phyloP scores from a whole-genome alignment of 495 filamentous ascomycete genomes.

The Xylaria palmicola region DNA sequence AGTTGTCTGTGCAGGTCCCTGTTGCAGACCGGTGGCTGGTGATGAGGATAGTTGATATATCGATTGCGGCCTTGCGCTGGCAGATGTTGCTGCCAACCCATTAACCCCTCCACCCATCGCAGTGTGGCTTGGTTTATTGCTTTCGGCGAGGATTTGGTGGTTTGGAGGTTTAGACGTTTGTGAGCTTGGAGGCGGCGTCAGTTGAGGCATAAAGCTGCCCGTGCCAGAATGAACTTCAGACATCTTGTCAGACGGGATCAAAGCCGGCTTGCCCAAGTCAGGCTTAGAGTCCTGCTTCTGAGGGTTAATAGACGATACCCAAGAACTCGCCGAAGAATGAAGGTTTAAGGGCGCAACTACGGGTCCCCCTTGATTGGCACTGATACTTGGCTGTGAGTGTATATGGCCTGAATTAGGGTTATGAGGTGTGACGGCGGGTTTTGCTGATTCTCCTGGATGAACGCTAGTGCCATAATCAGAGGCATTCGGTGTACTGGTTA shows the following conservation, averaged over 20 bases:
- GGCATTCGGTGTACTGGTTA: not conserved
- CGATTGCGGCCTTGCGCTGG: not conserved
- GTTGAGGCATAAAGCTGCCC: conserved; percentile 6
- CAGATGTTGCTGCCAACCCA: too few species aligned
- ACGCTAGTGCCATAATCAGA: not conserved
- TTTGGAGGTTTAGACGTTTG: not conserved
- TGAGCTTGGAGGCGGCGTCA: not conserved
- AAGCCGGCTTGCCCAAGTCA: not conserved
- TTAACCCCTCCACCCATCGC: not conserved
- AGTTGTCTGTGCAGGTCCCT: not conserved
- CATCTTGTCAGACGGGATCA: not conserved
- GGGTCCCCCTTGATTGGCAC: not conserved
- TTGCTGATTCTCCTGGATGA: not conserved
- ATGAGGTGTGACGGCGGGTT: not conserved
- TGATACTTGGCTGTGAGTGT: not conserved
- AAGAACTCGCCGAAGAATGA: not conserved
- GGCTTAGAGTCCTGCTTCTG: not conserved
- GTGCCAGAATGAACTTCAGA: conserved; percentile 6
- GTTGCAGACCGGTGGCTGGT: not conserved
- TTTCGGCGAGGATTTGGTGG: conserved; percentile 3
- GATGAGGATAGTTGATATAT: not conserved
- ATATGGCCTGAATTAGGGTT: not conserved
- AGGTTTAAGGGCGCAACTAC: conserved; percentile 9
- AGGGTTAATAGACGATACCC: not conserved
- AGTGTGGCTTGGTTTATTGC: not conserved